A percentile compares a stretch with the other conserved stretches of the same genome.
Conservation (phyloP, 2,329 filamentous ascomycete species). For the Paracoccidioides brasiliensis region DNA sequence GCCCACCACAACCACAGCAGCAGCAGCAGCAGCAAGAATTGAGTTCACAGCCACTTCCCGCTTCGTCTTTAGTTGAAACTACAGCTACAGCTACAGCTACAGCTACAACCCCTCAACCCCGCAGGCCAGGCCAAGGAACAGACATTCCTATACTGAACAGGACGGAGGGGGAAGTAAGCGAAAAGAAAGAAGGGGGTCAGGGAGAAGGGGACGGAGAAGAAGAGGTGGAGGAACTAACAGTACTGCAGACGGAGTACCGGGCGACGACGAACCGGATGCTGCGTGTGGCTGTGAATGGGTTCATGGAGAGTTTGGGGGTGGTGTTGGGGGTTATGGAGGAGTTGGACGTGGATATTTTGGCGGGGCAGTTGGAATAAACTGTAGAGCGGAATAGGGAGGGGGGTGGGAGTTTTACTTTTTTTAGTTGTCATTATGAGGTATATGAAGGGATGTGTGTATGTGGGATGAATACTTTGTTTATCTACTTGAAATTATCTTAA, state of each 20-base stretch:
- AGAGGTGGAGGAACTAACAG: slow-evolving; percentile 23
- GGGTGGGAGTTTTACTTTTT: too few relatives aligned
- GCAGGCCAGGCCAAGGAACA: background rate
- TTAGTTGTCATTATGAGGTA: too few relatives aligned
- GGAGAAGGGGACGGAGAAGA: background rate
- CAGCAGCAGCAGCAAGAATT: slow-evolving; percentile 6
- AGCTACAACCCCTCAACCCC: background rate
- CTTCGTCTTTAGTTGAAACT: background rate
- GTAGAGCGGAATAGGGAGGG: background rate
- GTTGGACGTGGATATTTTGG: slow-evolving; percentile 69
- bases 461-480: too few relatives aligned
- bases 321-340: slow-evolving; percentile 84
- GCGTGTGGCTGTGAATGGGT: slow-evolving; percentile 87
- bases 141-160: background rate
- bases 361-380: background rate
- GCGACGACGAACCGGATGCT: slow-evolving; percentile 95
- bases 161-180: background rate
- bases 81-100: background rate
- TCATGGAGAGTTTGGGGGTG: slow-evolving; percentile 78
- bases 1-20: slow-evolving; percentile 5
- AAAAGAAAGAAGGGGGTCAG: background rate
- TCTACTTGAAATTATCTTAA: too few relatives aligned
- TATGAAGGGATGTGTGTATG: too few relatives aligned
- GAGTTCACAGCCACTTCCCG: background rate
- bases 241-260: slow-evolving; percentile 63